phyloP scores from a whole-genome alignment of 164 flowering plant genomes.

The Nymphaea thermarum region DNA sequence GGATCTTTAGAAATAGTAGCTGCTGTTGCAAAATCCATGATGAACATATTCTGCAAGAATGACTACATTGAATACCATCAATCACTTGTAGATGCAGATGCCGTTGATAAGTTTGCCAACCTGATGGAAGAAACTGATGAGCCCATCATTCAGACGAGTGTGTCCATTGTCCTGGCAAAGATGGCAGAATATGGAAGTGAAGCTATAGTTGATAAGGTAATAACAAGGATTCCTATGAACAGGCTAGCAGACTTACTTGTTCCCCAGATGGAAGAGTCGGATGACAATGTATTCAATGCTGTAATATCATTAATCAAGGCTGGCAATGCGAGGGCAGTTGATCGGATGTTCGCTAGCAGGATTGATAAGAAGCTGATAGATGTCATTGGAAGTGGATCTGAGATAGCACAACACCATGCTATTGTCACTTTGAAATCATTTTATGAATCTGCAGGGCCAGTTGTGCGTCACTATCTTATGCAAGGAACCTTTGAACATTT shows the following conservation, averaged over 20 bases:
- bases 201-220: constrained; percentile 20
- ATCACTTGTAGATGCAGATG: constrained; percentile 22
- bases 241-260: constrained; percentile 22
- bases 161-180: constrained; percentile 27
- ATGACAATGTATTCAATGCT: constrained; percentile 24
- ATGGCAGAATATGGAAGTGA: constrained; percentile 30
- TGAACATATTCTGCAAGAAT: constrained; percentile 17
- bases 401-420: constrained; percentile 35
- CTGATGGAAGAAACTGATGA: constrained; percentile 20
- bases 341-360: constrained; percentile 25
- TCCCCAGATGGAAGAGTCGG: constrained; percentile 24
- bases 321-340: constrained; percentile 31
- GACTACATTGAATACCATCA: constrained; percentile 22
- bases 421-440: constrained; percentile 27
- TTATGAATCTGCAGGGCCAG: constrained; percentile 24
- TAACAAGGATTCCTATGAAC: constrained; percentile 20
- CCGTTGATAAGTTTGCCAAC: constrained; percentile 21
- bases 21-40: constrained; percentile 22
- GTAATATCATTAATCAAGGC: constrained; percentile 30
- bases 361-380: constrained; percentile 27
- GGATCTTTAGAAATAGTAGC: constrained; percentile 19
- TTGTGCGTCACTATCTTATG: constrained; percentile 13
- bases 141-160: constrained; percentile 20
- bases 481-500: constrained; percentile 22
- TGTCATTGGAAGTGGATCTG: constrained; percentile 31